Evolutionary conservation across 495 filamentous ascomycete genomes (phyloP), one percentile per base, ranked within the genome.

Genomic region (Neurospora hispaniola): DNA sequence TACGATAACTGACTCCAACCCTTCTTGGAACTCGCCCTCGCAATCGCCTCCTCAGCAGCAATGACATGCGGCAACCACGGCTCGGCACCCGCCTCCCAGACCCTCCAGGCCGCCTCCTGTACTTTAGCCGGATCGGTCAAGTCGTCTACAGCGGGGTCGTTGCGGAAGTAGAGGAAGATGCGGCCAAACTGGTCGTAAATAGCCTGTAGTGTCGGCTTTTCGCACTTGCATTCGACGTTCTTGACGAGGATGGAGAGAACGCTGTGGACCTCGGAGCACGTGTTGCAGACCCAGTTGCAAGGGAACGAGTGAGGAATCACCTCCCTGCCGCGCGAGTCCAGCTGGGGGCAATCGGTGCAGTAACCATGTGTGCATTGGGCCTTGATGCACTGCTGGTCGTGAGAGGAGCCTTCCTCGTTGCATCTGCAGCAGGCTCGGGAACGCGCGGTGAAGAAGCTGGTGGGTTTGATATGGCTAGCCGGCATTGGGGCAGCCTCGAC

Each of bases 131-230:
- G 70, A 54, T 77, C 75, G 16, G 69, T 43, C 68, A 81, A 70
- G 68, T 81, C 76, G 48, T 75, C 66, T 31, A 81, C 78, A 39
- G 72, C 69, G 23, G 78, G 76, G 69, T 81, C 79, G 48, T 78
- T 74, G 5, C 79, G 74, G 76, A 77, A 80, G 59, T 75, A 81
- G 23, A 81, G 72, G 9, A 76, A 80, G 42, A 81, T 78, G 39
- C 69, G 54, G 42, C 79, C 79, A 38, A 77, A 77, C 73, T 81
- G 78, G 71, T 81, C 79, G 71, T 81, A 81, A n/a, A 81, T 73
- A 38, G 78, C 79, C 71, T 78, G 75, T 35, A 81, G 75, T 3
- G 72, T 68, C 7, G 79, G 79, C 14, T 27, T 66, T 2, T 70
- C 74, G 74, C 79, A 81, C 0, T 27, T 41, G 70, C 75, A 78